phyloP scores from a whole-genome alignment of 257 asterid genomes.

The Linderniella brevidens region DNA sequence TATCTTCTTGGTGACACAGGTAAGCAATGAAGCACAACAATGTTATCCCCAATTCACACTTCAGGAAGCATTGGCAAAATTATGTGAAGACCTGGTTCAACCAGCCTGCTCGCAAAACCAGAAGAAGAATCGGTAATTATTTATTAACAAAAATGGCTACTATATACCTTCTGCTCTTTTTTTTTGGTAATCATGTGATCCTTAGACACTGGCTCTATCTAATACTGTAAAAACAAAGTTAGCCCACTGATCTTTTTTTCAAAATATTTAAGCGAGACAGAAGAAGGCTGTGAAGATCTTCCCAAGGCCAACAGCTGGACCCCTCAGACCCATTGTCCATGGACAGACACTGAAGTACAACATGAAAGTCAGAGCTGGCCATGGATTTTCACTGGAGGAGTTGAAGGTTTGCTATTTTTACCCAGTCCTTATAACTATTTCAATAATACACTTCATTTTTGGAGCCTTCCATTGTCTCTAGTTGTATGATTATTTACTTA shows the following conservation, averaged over 20 bases:
- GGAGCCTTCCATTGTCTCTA: too few relatives aligned
- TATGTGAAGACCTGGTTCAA: conserved; percentile 62
- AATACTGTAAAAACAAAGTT: not conserved
- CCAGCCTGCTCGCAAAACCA: conserved; percentile 63
- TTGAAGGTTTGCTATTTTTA: conserved; percentile 30
- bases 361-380: conserved; percentile 77
- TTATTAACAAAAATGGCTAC: not conserved
- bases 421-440: not conserved
- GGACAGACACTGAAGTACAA: conserved; percentile 71
- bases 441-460: too few relatives aligned
- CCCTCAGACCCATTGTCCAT: conserved; percentile 65
- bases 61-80: conserved; percentile 66
- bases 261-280: conserved; percentile 40
- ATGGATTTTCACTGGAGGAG: conserved; percentile 76
- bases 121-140: conserved; percentile 43
- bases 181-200: not conserved
- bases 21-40: conserved; percentile 63
- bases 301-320: conserved; percentile 75
- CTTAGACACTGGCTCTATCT: not conserved
- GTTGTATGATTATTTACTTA: too few relatives aligned
- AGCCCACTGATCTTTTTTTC: conserved; percentile 1
- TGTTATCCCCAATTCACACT: conserved; percentile 51
- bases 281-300: conserved; percentile 66
- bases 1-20: conserved; percentile 10
- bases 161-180: not conserved